Evolutionary conservation across 176 grass and related monocot species (phyloP), one percentile per base, ranked within the genome.

Genomic region (Thinopyrum elongatum): DNA sequence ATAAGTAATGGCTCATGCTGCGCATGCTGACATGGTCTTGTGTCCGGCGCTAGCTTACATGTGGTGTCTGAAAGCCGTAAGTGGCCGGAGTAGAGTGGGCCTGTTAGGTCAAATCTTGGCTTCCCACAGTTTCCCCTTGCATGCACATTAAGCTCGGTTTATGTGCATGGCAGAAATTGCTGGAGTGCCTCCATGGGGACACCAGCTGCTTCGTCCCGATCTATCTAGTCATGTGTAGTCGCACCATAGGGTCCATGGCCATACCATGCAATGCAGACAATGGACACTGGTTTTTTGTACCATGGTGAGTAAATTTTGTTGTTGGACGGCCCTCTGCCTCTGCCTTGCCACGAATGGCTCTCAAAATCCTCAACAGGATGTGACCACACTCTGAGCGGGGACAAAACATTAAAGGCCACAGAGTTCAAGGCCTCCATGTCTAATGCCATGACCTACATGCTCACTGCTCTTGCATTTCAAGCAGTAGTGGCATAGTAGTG

Each of bases 391-490:
- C 79, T 86, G 87, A 30, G n/a, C 61, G 80, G 74, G 81, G 78
- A 92, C 90, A 94, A 92, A 67, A 57, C 85, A 92, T 95, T 95
- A 60, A 92, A 90, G 70, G 65, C 82, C 79, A 83, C 87, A 78
- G 64, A 90, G 75, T 92, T 72, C 84, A 88, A 94, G 90, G 88
- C 61, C 85, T 92, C 76, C 63, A 71, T 70, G 79, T 86, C 81
- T 77, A 87, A 80, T 70, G 79, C 71, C 81, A 78, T 90, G 70
- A 87, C 85, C 80, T 81, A 80, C 49, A 83, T 81, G 38, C 70
- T 77, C 59, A 82, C 53, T 82, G 72, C 65, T 84, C 59, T 79
- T n/a, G 65, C 60, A 36, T 25, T 77, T 71, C 82, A 70, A 81
- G 71, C 26, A 16, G 46, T 63, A 73, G 25, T n/a, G 6, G n/a